A percentile compares a stretch with the other conserved stretches of the same genome.
Conservation (phyloP, 805 yeast genomes). For the Barnettozyma pratensis region DNA sequence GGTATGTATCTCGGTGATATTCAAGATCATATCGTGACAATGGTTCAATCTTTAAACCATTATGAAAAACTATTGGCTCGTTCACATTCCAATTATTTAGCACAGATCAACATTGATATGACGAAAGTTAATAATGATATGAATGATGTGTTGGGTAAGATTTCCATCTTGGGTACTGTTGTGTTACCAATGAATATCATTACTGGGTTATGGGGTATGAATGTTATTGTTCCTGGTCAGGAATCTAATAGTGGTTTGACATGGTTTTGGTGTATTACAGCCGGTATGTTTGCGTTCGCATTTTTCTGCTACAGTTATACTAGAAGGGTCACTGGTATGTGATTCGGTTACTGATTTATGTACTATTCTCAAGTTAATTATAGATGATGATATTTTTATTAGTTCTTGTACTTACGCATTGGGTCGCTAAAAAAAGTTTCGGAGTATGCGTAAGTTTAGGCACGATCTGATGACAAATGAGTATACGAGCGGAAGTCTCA, state of each 20-base stretch:
- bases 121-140: conserved; percentile 94
- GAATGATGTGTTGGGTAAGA: conserved; percentile 92
- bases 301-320: conserved; percentile 43
- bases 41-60: conserved; percentile 93
- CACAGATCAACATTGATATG: conserved; percentile 97
- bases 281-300: conserved; percentile 43
- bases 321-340: conserved; percentile 35
- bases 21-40: conserved; percentile 56
- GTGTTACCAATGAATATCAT: conserved; percentile 92
- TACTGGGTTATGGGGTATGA: conserved; percentile 99
- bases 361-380: background rate
- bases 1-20: conserved; percentile 27
- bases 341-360: background rate
- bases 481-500: background rate
- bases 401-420: background rate
- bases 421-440: too few relatives aligned
- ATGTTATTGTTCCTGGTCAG: conserved; percentile 95
- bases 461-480: background rate
- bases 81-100: conserved; percentile 93
- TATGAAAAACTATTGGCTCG: conserved; percentile 91
- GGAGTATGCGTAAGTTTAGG: background rate
- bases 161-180: conserved; percentile 89
- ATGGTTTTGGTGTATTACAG: conserved; percentile 59
- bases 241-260: conserved; percentile 42
- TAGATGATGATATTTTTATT: background rate